A percentile compares a stretch with the other conserved stretches of the same genome.
These are phyloP conservation scores for Eucalyptus tenuipes DNA, from an alignment of 345 rosid species.

Conservation along the genomic window DNA sequence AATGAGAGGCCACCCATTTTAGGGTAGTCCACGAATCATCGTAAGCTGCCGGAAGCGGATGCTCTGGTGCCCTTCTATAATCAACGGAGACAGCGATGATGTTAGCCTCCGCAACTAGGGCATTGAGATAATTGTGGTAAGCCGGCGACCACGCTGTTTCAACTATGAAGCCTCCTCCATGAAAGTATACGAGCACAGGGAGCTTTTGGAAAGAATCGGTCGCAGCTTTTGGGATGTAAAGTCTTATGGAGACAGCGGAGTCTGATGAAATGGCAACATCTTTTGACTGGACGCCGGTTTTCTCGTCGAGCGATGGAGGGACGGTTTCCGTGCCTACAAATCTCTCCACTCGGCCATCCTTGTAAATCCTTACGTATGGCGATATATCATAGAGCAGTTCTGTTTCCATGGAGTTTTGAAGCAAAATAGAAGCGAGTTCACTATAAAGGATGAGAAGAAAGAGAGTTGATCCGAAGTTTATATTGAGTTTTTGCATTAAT, in stretches of 20 bases:
- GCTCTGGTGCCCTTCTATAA: constrained; percentile 42
- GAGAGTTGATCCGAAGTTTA: neutral
- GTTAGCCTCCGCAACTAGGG: neutral
- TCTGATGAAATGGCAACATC: constrained; percentile 4
- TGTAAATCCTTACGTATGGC: constrained; percentile 4
- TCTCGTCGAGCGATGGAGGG: constrained; percentile 1
- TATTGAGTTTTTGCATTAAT: neutral
- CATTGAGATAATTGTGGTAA: neutral
- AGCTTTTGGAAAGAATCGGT: constrained; percentile 3
- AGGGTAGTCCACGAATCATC: constrained; percentile 44
- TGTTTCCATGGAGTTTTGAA: neutral
- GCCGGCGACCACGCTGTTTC: constrained; percentile 3
- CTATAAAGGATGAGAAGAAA: neutral
- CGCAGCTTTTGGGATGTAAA: constrained; percentile 9
- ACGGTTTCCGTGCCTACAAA: constrained; percentile 1
- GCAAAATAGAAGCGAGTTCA: neutral
- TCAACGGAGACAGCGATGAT: neutral
- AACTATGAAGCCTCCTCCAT: constrained; percentile 22
- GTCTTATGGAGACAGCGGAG: neutral
- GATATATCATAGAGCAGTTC: constrained; percentile 2
- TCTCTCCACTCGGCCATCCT: constrained; percentile 23
- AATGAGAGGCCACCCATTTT: constrained; percentile 27
- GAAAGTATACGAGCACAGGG: constrained; percentile 24
- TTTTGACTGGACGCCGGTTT: constrained; percentile 9
- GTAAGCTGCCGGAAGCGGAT: constrained; percentile 31